These are phyloP conservation scores for Monosporascus sp. DNA, from an alignment of 2,329 filamentous ascomycete genomes.

Conservation along the genomic window DNA sequence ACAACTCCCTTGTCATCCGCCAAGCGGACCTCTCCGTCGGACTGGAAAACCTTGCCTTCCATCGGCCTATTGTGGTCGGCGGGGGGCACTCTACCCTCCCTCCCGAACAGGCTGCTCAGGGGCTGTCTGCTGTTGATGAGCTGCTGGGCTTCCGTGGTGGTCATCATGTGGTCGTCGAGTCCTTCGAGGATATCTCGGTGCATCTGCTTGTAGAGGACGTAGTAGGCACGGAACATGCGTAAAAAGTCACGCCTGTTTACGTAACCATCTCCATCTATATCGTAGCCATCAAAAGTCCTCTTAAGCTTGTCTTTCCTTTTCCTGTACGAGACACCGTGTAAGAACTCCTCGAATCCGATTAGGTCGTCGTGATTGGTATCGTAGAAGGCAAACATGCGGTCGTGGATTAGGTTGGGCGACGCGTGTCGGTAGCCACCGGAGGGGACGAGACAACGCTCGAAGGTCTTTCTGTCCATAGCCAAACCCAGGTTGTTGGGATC, in stretches of 20 bases:
- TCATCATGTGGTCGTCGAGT: conserved; percentile 71
- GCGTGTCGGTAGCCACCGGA: conserved; percentile 74
- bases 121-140: conserved; percentile 71
- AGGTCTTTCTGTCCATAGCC: conserved; percentile 88
- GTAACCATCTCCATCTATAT: conserved; percentile 82
- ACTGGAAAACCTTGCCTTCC: conserved; percentile 60
- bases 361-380: conserved; percentile 83
- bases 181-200: conserved; percentile 77
- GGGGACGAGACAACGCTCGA: conserved; percentile 84
- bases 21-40: conserved; percentile 60
- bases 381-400: conserved; percentile 95
- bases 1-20: conserved; percentile 54
- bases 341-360: conserved; percentile 89
- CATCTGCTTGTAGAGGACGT: conserved; percentile 83
- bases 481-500: conserved; percentile 73
- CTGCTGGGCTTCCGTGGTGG: conserved; percentile 70
- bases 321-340: conserved; percentile 71
- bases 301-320: conserved; percentile 63
- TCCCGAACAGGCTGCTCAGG: conserved; percentile 67
- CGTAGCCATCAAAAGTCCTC: conserved; percentile 82
- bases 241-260: conserved; percentile 83
- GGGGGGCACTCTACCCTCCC: conserved; percentile 62
- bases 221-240: conserved; percentile 88
- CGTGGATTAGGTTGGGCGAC: conserved; percentile 83
- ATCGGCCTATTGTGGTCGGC: conserved; percentile 55